These are phyloP conservation scores for Pisolithus microcarpus DNA, from an alignment of 768 basidiomycete species.

Conservation along the genomic window DNA sequence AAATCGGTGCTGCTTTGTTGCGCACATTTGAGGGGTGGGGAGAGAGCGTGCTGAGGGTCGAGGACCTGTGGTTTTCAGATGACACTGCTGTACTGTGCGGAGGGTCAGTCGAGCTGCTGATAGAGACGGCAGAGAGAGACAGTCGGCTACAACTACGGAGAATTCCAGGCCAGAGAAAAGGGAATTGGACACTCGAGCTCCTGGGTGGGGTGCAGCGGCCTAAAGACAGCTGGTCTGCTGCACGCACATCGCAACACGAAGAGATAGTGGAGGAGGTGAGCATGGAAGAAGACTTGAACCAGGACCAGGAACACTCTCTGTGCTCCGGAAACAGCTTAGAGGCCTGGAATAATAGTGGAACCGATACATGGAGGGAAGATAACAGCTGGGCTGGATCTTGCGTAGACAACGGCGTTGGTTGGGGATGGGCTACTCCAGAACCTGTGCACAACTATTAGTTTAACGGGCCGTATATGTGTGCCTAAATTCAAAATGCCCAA, in stretches of 20 bases:
- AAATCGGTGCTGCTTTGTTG: constrained; percentile 47
- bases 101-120: constrained; percentile 25
- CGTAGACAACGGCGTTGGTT: not conserved
- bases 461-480: not conserved
- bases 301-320: constrained; percentile 6
- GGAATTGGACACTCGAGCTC: constrained; percentile 27
- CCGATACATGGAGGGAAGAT: not conserved
- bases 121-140: constrained; percentile 19
- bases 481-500: too few relatives aligned
- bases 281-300: constrained; percentile 15
- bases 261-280: constrained; percentile 7
- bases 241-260: constrained; percentile 4
- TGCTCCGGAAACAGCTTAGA: not conserved
- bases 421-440: not conserved
- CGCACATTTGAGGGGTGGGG: constrained; percentile 48
- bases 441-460: not conserved
- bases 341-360: not conserved
- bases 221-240: constrained; percentile 4
- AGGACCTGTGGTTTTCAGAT: constrained; percentile 43
- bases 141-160: constrained; percentile 17
- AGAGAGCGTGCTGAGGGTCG: constrained; percentile 38
- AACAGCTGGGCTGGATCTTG: not conserved
- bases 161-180: constrained; percentile 11
- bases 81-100: constrained; percentile 28
- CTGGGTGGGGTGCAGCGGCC: constrained; percentile 13